Percentiles rank a stretch among this genome's conserved stretches.
Evolutionary conservation across 2,329 filamentous ascomycete genomes (phyloP).

Genomic region (Pseudogymnoascus sp.): DNA sequence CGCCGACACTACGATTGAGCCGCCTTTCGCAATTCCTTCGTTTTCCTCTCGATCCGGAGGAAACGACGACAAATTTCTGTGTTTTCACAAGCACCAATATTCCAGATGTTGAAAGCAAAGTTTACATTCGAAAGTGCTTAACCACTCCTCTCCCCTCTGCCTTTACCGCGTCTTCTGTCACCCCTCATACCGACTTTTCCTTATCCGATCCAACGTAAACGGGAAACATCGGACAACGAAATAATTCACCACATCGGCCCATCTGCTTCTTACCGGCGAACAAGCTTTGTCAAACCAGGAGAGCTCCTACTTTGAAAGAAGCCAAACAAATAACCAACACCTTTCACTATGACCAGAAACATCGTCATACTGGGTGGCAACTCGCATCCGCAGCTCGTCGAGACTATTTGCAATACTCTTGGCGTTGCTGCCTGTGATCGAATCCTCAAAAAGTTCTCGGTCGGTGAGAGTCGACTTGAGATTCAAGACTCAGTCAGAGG

Average conservation of each 20-base stretch:
- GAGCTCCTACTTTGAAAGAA: neutral
- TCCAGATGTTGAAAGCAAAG: constrained; percentile 8
- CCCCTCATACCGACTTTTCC: constrained; percentile 3
- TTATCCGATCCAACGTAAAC: constrained; percentile 6
- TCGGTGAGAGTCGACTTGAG: constrained; percentile 90
- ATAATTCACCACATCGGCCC: neutral
- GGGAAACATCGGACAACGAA: constrained; percentile 6
- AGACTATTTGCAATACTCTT: constrained; percentile 80
- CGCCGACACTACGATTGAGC: constrained; percentile 7
- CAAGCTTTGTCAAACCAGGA: neutral
- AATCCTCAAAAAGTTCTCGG: constrained; percentile 83
- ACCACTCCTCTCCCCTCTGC: constrained; percentile 6
- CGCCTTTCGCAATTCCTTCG: constrained; percentile 10
- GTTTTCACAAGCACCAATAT: constrained; percentile 9
- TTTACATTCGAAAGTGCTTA: constrained; percentile 12
- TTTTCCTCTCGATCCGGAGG: neutral
- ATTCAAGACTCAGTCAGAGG: constrained; percentile 93
- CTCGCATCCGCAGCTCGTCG: constrained; percentile 81
- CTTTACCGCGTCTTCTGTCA: constrained; percentile 7
- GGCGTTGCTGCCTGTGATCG: constrained; percentile 80
- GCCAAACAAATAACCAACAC: neutral
- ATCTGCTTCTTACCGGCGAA: neutral
- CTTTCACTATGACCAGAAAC: constrained; percentile 71
- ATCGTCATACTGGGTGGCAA: constrained; percentile 90
- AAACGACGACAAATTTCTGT: constrained; percentile 1